Base-by-base conservation (phyloP, 306 rosid genomes). In the Crotalaria pallida region DNA sequence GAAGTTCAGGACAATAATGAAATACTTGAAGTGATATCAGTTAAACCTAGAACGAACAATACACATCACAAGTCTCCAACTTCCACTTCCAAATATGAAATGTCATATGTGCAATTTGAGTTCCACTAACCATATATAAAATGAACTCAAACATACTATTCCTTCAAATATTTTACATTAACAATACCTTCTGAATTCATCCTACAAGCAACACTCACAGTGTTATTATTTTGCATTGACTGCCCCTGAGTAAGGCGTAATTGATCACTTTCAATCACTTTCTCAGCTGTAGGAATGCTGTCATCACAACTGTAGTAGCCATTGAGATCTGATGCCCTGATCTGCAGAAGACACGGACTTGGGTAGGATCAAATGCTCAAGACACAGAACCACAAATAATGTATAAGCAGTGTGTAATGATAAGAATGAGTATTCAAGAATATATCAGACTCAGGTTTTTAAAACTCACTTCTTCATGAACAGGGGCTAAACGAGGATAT, bases 271-370 rank as follows among this genome's bases (percentile, higher is more conserved):
- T 75, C 65, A 10, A 69, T 13, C 7, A 66, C 78, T 41, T 81
- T 65, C 75, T 82, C 82, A 22, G 65, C 74, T n/a, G 71, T 21
- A 63, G 73, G 73, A 71, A 82, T 67, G 56, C 79, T 73, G 74
- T 93, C 97, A 51, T 91, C 96, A 78, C 97, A 89, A 75, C 92
- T 91, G 77, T 84, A 84, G 81, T 86, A 94, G 55, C 87, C 81
- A 84, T 31, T 77, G 69, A 75, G 77, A 56, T 87, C 92, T 47
- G 85, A 82, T 72, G 71, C 80, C 84, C 74, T 84, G 8, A 73
- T 79, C 87, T 85, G 77, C 75, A 74, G 60, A 73, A 52, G 75
- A 26, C 65, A 33, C 6, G 16, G 55, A 3, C 0, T 59, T 41
- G 13, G 17, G 41, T n/a, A 55, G 24, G 65, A 60, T 57, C 49